Base-by-base conservation (phyloP, 495 filamentous ascomycete species). In the Trichocladium uniseriatum region DNA sequence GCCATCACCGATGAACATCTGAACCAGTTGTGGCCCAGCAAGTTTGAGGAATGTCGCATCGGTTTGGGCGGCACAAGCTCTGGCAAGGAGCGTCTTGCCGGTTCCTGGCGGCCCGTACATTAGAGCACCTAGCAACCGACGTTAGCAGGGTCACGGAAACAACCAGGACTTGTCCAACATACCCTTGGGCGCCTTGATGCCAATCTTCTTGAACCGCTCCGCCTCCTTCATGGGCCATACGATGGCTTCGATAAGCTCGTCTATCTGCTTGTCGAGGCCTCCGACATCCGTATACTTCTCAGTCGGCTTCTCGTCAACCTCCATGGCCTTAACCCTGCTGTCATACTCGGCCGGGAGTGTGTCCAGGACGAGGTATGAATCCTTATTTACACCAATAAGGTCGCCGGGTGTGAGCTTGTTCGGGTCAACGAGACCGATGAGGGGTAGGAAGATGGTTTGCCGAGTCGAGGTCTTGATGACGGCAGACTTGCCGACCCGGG, bases 181-280 rank as follows among this genome's bases (percentile, higher is more conserved):
- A 96, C 92, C 92, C 69, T 99, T 99, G 7, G 92, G 92, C n/a
- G 92, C 89, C 74, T 99, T 99, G 75, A 99, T 97, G 52, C 92
- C 92, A 53, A 99, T 94, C 78, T 94, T 95, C 79, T 95, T 97
- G 72, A 99, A 99, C 40, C 88, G 78, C 58, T 97, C 94, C 6
- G 92, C 89, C 73, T 97, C 89, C 78, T 97, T 95, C 92, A 99
- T 99, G 6, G 92, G 92, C 94, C 88, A 95, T 41, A 99, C 92
- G 22, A 99, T 91, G 48, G 92, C 92, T 68, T 99, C 92, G n/a
- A 99, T 88, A 35, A 99, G 82, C 72, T 99, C 92, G 65, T 95
- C 94, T 63, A 99, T 99, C 74, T 99, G 92, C 72, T 99, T 99
- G 69, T 95, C 89, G 59, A 99, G 71, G 29, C 92, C 92, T 66